Base-by-base conservation (phyloP, 2,329 filamentous ascomycete genomes). In the Xylaria sp. region DNA sequence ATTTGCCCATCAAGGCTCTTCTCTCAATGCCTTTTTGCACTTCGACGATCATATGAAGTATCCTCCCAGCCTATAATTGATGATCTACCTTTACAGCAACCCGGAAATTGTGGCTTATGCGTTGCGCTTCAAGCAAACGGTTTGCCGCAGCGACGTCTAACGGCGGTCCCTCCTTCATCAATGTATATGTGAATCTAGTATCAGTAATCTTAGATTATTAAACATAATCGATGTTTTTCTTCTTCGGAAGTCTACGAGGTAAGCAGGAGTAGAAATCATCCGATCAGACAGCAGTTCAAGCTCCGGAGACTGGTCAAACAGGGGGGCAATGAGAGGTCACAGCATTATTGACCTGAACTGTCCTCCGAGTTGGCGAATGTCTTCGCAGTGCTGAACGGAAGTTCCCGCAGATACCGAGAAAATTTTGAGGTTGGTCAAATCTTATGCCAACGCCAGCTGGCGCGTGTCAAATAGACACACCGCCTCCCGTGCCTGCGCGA, bases 31-130 rank as follows among this genome's bases (percentile, higher is more conserved):
- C 80, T 71, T 82, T 84, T 92, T 92, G 94, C 63, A 94, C 91
- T n/a, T 81, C 79, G 3, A 89, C 79, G 21, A 25, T 79, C 84
- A 71, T n/a, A 66, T 21, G 12, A 16, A 53, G 10, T 13, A 4
- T 21, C 40, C 13, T 53, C 10, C 21, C 13, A 21, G 68, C 82
- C 76, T 77, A 93, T 81, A 94, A 81, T 23, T 78, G 82, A 0
- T 83, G 79, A 71, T 93, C 88, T 51, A 91, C 84, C 13, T 71
- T 70, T 25, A 27, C 58, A 5, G 86, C 83, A 9, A 92, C 83
- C 9, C 88, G 86, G 65, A 93, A 88, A 0, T 92, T 92, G 76
- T 95, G 91, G 77, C 94, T 92, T 75, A 95, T 92, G 50, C 92
- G 87, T 77, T 86, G 82, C 50, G 89, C 87, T 25, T 84, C 82